Base-by-base conservation (phyloP, 116 monocot genomes). In the Iris pallida region DNA sequence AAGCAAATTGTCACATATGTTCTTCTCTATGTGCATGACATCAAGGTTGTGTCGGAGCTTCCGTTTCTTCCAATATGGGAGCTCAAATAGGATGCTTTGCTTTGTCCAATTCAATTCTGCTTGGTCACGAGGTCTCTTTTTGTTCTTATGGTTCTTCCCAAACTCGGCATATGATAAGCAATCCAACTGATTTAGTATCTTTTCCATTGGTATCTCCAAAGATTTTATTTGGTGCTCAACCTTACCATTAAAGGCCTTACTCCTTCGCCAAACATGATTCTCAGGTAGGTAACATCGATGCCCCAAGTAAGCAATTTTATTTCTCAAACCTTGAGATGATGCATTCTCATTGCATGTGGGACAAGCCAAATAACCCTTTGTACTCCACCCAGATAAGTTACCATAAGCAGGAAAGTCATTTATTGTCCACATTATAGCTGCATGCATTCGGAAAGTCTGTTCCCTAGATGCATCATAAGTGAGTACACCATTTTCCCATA, bases 361-460 rank as follows among this genome's bases (percentile, higher is more conserved):
- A 49, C 71, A 71, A n/a, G 47, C 20, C 11, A 51, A 18, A 4
- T 30, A 7, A 6, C 72, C 72, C 42, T 54, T 72, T 41, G 0
- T 30, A 30, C 30, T 30, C 30, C 30, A 30, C 30, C 30, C 0
- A 30, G 30, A 30, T 3, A 30, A 30, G 52, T 63, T 55, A 42
- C 43, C 45, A 58, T 57, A 65, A 0, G 64, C 19, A 1, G 65
- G 16, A 48, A 74, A 46, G 42, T 73, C 73, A 57, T 66, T 64
- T 30, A 30, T 30, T 30, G 30, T 30, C 30, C 30, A 30, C 30
- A 30, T 30, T 30, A 30, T 30, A 30, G 5, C 57, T 73, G 20
- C 30, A 30, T 30, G 30, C 30, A 30, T 30, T 30, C 30, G 3
- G 30, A 30, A 30, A 30, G 30, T 30, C 30, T 3, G 30, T 30